These are phyloP conservation scores for Batkoa obscura DNA, from an alignment of 371 early-diverging fungal genomes.

Conservation along the genomic window DNA sequence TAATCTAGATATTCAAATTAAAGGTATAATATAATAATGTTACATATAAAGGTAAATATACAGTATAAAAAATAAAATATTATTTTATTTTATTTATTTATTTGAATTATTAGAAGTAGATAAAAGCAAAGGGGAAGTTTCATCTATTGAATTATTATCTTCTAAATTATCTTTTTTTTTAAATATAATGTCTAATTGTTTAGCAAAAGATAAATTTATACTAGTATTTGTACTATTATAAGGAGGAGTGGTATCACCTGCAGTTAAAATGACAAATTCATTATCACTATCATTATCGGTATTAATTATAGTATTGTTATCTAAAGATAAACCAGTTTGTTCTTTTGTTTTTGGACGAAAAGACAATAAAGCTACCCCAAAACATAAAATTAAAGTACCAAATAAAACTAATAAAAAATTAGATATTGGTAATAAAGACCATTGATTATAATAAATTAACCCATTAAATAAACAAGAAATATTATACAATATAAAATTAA, in stretches of 20 bases:
- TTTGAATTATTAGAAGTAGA: neutral
- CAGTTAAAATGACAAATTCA: neutral
- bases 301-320: neutral
- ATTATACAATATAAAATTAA: conserved; percentile 57
- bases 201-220: neutral
- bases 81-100: too few relatives aligned
- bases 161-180: neutral
- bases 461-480: conserved; percentile 59
- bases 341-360: neutral
- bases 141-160: neutral
- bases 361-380: conserved; percentile 47
- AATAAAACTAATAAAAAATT: conserved; percentile 39
- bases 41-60: too few relatives aligned
- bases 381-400: conserved; percentile 38
- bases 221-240: too few relatives aligned
- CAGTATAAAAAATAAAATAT: too few relatives aligned
- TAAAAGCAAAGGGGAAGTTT: neutral
- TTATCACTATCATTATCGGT: neutral
- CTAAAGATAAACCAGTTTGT: neutral
- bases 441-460: conserved; percentile 60
- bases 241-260: neutral
- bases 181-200: neutral
- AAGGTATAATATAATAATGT: too few relatives aligned
- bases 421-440: conserved; percentile 36
- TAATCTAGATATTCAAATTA: too few relatives aligned